These are phyloP conservation scores for Elaeagnus macrophylla DNA, from an alignment of 306 rosid species.

Conservation along the genomic window DNA sequence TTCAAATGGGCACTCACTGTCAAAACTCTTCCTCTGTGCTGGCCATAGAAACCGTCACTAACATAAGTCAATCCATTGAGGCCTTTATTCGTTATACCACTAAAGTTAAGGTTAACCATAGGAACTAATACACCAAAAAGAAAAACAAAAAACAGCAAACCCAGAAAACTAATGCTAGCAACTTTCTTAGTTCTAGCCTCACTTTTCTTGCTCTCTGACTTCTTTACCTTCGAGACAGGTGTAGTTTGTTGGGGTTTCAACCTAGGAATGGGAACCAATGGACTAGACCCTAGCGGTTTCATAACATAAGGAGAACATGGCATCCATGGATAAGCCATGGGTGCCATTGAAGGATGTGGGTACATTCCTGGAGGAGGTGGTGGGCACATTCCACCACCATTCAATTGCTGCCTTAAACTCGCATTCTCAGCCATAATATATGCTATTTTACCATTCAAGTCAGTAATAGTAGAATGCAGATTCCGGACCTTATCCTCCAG, in stretches of 20 bases:
- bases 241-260: constrained; percentile 59
- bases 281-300: constrained; percentile 76
- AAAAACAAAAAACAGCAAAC: constrained; percentile 63
- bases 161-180: constrained; percentile 88
- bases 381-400: constrained; percentile 46
- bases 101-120: constrained; percentile 44
- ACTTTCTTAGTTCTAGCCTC: constrained; percentile 85
- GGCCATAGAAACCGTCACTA: constrained; percentile 38
- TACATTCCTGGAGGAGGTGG: constrained; percentile 56
- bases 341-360: constrained; percentile 61
- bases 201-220: constrained; percentile 43
- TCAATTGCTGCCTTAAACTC: constrained; percentile 69
- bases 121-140: constrained; percentile 84
- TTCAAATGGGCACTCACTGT: constrained; percentile 30
- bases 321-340: constrained; percentile 76
- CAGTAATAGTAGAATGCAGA: constrained; percentile 80
- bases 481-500: constrained; percentile 80
- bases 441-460: constrained; percentile 56
- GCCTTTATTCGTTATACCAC: constrained; percentile 39
- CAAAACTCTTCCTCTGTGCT: constrained; percentile 47
- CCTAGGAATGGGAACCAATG: constrained; percentile 87
- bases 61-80: constrained; percentile 34
- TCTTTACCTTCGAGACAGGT: constrained; percentile 41
- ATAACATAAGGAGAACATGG: constrained; percentile 68
- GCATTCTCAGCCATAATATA: constrained; percentile 83